Evolutionary conservation across 2,329 filamentous ascomycete species (phyloP), one percentile per base, ranked within the genome.

Genomic region (Herpotrichia juniperi): DNA sequence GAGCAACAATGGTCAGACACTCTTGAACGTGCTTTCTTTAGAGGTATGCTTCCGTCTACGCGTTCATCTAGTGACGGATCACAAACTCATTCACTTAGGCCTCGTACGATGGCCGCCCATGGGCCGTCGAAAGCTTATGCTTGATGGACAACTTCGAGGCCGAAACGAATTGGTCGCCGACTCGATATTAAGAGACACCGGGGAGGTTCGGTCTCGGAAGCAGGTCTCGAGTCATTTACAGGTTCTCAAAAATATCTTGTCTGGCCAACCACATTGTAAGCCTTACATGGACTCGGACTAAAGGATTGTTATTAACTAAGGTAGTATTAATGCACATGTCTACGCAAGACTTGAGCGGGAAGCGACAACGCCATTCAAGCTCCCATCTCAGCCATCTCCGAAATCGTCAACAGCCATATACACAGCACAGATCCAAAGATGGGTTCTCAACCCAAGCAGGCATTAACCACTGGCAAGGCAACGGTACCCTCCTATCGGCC

Each of bases 171-270:
- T 86, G 40, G 85, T 87, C 54, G 78, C 83, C 19, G 78, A 84
- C 59, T 83, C 79, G 46, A 86, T 87, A 53, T 72, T 75, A 57
- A 78, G 78, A 50, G 73, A 78, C 51, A 86, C 83, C 6, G 82
- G 83, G 19, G 79, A 79, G 50, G 64, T 61, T 22, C 76, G 84
- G 47, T 72, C 69, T 14, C 76, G 84, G 45, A 87, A 87, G 66
- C 82, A 87, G 62, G 81, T 87, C 4, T 87, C 84, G 0, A 87
- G 84, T 60, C 84, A 87, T 63, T 79, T 87, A 22, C 84, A 87
- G 67, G 83, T 87, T 2, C 74, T 87, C 17, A 84, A 84, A 65
- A 78, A 77, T 11, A 81, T 83, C 53, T 72, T 86, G 31, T 76
- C 77, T 56, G 75, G 78, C 4, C 78, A 83, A 54, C 78, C 79